Conservation (phyloP, 2,329 filamentous ascomycete species). For the Diaporthe citrichinensis region DNA sequence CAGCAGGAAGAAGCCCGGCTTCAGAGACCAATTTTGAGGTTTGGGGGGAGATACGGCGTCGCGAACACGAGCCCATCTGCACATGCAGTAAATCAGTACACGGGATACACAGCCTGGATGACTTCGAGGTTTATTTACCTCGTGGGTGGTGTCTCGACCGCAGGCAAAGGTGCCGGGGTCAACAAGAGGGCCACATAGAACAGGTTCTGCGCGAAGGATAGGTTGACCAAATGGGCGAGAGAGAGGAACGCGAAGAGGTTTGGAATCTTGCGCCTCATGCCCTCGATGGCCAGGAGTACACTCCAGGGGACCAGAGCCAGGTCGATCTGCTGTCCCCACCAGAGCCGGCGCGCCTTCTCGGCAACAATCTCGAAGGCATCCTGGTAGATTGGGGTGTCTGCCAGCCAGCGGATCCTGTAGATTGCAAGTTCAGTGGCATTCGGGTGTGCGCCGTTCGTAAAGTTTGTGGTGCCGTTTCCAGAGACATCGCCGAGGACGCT, state of each 20-base stretch:
- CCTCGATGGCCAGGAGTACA: constrained; percentile 71
- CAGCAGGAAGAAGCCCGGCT: constrained; percentile 52
- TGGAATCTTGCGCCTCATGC: constrained; percentile 69
- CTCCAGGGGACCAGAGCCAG: constrained; percentile 68
- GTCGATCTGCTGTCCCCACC: constrained; percentile 75
- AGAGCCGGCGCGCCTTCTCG: constrained; percentile 68
- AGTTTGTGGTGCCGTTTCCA: constrained; percentile 13
- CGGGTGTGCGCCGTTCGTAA: neutral
- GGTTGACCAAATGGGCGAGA: constrained; percentile 70
- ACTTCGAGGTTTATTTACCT: constrained; percentile 42
- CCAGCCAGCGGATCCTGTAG: constrained; percentile 66
- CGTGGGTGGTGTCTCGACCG: constrained; percentile 48
- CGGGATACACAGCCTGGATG: fast-evolving
- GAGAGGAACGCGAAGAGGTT: constrained; percentile 69
- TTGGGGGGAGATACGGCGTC: constrained; percentile 55
- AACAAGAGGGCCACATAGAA: constrained; percentile 73
- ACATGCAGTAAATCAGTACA: neutral
- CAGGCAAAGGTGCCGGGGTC: constrained; percentile 63
- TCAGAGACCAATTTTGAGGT: constrained; percentile 60
- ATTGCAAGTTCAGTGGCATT: constrained; percentile 46
- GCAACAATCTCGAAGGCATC: constrained; percentile 69
- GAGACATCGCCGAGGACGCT: constrained; percentile 21
- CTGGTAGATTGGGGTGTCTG: constrained; percentile 64
- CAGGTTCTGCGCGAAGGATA: constrained; percentile 74
- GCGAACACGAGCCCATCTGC: constrained; percentile 48